A percentile compares a stretch with the other conserved stretches of the same genome.
Evolutionary conservation across 139 green algal genomes (phyloP).

Genomic region (Coelastrella sp.): DNA sequence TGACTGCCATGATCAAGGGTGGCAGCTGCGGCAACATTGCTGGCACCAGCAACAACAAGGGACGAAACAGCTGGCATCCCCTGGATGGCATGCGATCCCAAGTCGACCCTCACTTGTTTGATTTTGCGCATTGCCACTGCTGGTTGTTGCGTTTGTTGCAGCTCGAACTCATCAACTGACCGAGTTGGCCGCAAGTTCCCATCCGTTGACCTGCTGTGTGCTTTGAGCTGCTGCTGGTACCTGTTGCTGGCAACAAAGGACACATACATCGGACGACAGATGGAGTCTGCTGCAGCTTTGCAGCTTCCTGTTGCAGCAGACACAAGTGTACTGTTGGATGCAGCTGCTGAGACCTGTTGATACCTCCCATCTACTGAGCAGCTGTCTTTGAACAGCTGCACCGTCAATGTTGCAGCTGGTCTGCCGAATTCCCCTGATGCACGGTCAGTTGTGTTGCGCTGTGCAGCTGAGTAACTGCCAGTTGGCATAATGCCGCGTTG

Average conservation of each 20-base stretch:
- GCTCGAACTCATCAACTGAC: background rate
- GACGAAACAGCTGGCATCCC: background rate
- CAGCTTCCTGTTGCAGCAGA: background rate
- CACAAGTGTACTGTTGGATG: background rate
- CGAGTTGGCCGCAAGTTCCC: background rate
- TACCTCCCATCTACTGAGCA: background rate
- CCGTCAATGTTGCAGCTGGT: no score
- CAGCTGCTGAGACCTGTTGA: background rate
- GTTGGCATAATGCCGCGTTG: no score
- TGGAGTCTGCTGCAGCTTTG: background rate
- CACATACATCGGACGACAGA: background rate
- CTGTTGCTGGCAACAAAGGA: slow-evolving; percentile 12
- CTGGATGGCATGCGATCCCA: no score
- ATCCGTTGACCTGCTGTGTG: background rate
- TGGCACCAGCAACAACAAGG: background rate
- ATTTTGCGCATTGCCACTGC: background rate
- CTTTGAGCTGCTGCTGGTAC: background rate
- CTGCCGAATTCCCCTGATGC: background rate
- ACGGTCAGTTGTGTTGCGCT: background rate
- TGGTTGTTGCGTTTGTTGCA: background rate
- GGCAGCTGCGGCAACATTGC: background rate
- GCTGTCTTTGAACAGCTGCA: no score
- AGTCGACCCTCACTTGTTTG: no score
- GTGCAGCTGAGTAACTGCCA: background rate
- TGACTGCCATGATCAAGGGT: no score